Evolutionary conservation across 2,329 filamentous ascomycete species (phyloP).

Genomic region (Aspergillus sp.): DNA sequence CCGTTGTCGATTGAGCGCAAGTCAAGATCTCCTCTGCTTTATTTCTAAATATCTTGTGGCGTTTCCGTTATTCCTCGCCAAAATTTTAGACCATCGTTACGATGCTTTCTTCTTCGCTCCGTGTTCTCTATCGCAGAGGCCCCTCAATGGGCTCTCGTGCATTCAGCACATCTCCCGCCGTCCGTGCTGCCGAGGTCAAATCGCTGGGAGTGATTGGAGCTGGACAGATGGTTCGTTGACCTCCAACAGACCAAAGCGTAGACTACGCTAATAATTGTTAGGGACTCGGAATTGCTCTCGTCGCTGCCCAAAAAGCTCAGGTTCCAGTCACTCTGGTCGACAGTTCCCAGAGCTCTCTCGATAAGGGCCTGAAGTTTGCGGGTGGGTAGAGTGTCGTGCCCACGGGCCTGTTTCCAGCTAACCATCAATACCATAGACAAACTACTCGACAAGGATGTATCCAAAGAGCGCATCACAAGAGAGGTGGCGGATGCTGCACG

Average conservation of each 20-base stretch:
- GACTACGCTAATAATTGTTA: conserved; percentile 37
- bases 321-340: conserved; percentile 87
- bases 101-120: conserved; percentile 39
- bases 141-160: conserved; percentile 45
- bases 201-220: conserved; percentile 88
- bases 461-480: conserved; percentile 81
- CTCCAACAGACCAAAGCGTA: background rate
- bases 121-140: conserved; percentile 30
- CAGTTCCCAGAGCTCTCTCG: conserved; percentile 76
- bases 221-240: conserved; percentile 81
- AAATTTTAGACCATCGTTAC: conserved; percentile 8
- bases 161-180: conserved; percentile 69
- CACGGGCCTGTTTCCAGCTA: background rate
- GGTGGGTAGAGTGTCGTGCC: conserved; percentile 53
- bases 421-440: conserved; percentile 62
- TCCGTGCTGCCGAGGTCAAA: conserved; percentile 72
- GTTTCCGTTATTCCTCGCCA: background rate
- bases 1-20: background rate
- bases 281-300: conserved; percentile 93
- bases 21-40: background rate
- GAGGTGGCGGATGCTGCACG: conserved; percentile 74
- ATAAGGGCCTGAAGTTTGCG: conserved; percentile 88
- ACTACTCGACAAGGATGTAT: conserved; percentile 86
- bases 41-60: background rate
- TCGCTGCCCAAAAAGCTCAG: conserved; percentile 80